Evolutionary conservation across 2,329 filamentous ascomycete genomes (phyloP), one percentile per base, ranked within the genome.

Genomic region (Colletotrichum liaoningense): DNA sequence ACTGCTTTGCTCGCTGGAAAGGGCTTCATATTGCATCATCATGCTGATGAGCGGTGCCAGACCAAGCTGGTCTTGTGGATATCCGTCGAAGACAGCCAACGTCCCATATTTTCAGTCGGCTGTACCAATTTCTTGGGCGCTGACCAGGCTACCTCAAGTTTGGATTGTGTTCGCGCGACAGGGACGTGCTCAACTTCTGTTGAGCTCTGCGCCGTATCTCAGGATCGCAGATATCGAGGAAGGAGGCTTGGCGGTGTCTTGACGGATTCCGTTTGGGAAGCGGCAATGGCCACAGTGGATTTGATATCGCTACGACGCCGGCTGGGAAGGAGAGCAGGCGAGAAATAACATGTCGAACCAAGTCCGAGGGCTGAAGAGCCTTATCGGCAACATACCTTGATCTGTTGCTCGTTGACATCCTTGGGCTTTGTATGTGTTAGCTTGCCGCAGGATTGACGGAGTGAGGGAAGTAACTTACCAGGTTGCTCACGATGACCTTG

Each of bases 331-430:
- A 81, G 78, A 77, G 79, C 79, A 79, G 57, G 81, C 83, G 82
- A 83, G 78, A 79, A 81, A 83, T 74, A 80, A 82, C 78, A 84
- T 87, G 90, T 90, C 91, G 91, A 93, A 89, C 86, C 89, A 91
- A 92, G 89, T 91, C 91, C 91, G 83, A 89, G 89, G 88, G 91
- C 88, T 85, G 83, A 86, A 84, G 81, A 86, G 90, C 92, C 92
- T 93, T 88, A 93, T 91, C 89, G 92, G 95, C 93, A 95, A 99
- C 97, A 97, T 99, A 99, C 97, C 97, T 99, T 98, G 88, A 99
- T 97, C 92, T 97, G 94, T 88, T 88, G 88, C 90, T 98, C 96
- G 87, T 92, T 94, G 85, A 99, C 95, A 92, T 99, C 97, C 88
- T 93, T 92, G 84, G 97, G 97, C 95, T 98, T 78, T 42, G 69